Evolutionary conservation across 345 rosid species (phyloP).

Genomic region (Alliaria petiolata): DNA sequence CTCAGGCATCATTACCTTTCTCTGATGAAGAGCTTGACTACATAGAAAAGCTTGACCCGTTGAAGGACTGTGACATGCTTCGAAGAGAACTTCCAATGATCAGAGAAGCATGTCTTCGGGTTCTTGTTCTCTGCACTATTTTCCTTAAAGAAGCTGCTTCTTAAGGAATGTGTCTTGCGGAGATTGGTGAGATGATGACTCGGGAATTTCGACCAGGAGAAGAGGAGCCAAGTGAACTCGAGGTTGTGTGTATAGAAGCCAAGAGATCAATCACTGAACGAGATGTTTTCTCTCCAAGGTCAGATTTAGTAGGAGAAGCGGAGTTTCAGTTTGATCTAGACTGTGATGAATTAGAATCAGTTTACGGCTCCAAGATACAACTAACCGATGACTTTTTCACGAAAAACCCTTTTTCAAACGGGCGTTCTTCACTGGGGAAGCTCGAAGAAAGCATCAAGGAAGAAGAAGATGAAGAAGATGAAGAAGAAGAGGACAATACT

Average conservation of each 20-base stretch:
- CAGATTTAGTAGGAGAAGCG: slow-evolving; percentile 50
- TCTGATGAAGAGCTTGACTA: slow-evolving; percentile 92
- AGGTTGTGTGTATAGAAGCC: slow-evolving; percentile 85
- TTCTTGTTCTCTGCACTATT: slow-evolving; percentile 73
- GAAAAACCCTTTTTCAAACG: slow-evolving; percentile 42
- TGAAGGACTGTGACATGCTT: slow-evolving; percentile 71
- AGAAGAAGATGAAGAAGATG: slow-evolving; percentile 59
- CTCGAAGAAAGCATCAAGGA: slow-evolving; percentile 83
- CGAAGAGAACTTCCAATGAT: slow-evolving; percentile 87
- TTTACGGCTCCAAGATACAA: slow-evolving; percentile 40
- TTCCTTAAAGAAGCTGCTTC: slow-evolving; percentile 90
- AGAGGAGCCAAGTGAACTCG: slow-evolving; percentile 97
- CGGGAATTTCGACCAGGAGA: slow-evolving; percentile 79
- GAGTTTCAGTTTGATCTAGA: slow-evolving; percentile 80
- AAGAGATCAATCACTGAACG: slow-evolving; percentile 63
- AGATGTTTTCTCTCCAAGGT: slow-evolving; percentile 53
- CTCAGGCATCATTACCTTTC: slow-evolving; percentile 97
- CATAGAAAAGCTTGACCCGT: slow-evolving; percentile 63
- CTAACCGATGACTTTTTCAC: slow-evolving; percentile 42
- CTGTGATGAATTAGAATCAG: slow-evolving; percentile 53
- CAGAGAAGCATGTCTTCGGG: slow-evolving; percentile 84
- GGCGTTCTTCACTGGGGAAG: slow-evolving; percentile 59
- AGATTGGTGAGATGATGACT: slow-evolving; percentile 99
- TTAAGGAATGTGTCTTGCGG: slow-evolving; percentile 78
- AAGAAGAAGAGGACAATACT: slow-evolving; percentile 48